phyloP scores from a whole-genome alignment of 176 grass and related monocot genomes.

The Phoenix roebelenii region DNA sequence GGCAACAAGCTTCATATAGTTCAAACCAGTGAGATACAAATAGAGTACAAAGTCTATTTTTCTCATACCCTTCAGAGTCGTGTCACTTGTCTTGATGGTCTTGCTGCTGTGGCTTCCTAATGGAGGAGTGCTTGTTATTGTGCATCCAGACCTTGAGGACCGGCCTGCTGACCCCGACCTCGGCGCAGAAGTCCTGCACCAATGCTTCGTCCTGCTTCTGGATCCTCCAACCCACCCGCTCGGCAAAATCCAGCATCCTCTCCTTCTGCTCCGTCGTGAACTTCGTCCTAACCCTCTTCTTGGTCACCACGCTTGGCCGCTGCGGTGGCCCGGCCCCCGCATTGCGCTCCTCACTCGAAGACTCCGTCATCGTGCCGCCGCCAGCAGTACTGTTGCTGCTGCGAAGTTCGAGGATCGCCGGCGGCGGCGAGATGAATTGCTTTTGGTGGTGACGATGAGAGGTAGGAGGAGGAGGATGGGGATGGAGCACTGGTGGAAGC shows the following conservation, averaged over 20 bases:
- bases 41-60: too few species aligned
- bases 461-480: too few species aligned
- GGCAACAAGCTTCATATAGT: too few species aligned
- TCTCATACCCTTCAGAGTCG: too few species aligned
- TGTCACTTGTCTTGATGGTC: not conserved
- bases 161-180: constrained; percentile 59
- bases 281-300: constrained; percentile 78
- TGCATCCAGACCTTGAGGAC: constrained; percentile 99
- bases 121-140: constrained; percentile 71
- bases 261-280: constrained; percentile 92
- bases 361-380: constrained; percentile 3
- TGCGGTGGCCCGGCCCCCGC: constrained; percentile 23
- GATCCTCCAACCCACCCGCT: constrained; percentile 73
- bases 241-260: constrained; percentile 67
- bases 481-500: too few species aligned
- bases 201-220: constrained; percentile 60
- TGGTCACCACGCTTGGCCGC: constrained; percentile 24
- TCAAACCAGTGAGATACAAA: too few species aligned
- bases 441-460: constrained; percentile 14
- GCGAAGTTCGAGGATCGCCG: not conserved
- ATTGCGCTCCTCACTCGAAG: constrained; percentile 42
- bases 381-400: constrained; percentile 1
- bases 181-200: constrained; percentile 55
- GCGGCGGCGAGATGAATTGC: constrained; percentile 4
- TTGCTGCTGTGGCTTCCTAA: constrained; percentile 23